Evolutionary conservation across 1,284 basidiomycete species (phyloP).

Genomic region (Ceratobasidium sp.): DNA sequence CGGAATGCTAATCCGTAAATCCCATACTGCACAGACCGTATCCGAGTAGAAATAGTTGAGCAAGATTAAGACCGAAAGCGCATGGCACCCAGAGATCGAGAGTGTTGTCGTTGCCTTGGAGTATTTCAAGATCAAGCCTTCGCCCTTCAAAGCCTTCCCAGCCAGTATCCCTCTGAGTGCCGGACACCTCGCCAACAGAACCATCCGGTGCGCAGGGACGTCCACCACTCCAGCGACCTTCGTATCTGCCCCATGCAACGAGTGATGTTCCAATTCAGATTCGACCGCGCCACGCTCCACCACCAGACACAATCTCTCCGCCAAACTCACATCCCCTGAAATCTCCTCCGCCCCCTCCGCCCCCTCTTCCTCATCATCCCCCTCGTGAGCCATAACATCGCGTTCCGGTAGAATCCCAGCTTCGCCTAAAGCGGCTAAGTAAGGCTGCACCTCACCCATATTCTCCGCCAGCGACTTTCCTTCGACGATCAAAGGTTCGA

Average conservation of each 20-base stretch:
- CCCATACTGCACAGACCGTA: conserved; percentile 87
- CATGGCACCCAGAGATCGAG: conserved; percentile 67
- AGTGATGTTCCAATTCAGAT: conserved; percentile 42
- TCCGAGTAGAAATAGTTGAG: conserved; percentile 93
- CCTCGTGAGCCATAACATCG: conserved; percentile 54
- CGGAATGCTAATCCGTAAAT: conserved; percentile 74
- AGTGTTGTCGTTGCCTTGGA: conserved; percentile 56
- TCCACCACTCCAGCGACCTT: conserved; percentile 62
- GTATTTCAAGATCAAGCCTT: conserved; percentile 46
- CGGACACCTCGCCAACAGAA: conserved; percentile 75
- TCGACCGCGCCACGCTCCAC: conserved; percentile 46
- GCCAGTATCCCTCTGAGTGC: conserved; percentile 66
- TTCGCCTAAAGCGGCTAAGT: conserved; percentile 22
- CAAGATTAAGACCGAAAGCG: conserved; percentile 81
- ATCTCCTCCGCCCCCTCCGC: too few relatives aligned
- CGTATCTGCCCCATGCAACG: conserved; percentile 73
- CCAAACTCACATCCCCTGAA: conserved; percentile 57
- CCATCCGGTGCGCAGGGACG: conserved; percentile 76
- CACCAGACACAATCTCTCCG: conserved; percentile 57
- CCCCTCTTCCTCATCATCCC: conserved; percentile 58
- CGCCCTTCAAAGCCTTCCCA: conserved; percentile 57
- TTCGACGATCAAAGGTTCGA: conserved; percentile 67
- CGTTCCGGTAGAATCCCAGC: not conserved
- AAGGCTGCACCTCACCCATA: conserved; percentile 65
- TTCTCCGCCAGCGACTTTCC: conserved; percentile 79